Evolutionary conservation across 2,329 filamentous ascomycete genomes (phyloP), one percentile per base, ranked within the genome.

Genomic region (Aspergillus awamori): DNA sequence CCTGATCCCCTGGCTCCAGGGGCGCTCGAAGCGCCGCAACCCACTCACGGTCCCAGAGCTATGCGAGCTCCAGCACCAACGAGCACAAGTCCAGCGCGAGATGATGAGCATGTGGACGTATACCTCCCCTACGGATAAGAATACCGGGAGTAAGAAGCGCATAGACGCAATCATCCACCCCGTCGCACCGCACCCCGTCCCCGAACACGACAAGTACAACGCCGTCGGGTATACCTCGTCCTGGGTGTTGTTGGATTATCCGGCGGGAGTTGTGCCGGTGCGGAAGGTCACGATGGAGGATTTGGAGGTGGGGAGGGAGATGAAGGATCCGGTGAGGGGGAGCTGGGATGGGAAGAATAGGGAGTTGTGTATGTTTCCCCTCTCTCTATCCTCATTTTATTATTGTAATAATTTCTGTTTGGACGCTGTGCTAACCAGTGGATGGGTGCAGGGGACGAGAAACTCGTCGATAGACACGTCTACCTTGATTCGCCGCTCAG

Each of bases 161-260:
- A 57, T 89, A 7, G 87, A 89, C 76, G 85, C 86, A 0, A 82
- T 90, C 55, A 82, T 90, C 58, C 86, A 83, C 63, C 87, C 87
- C 0, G 79, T 88, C 0, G 87, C 87, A 13, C 86, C 87, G 2
- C 87, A 90, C 71, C 85, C 87, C 0, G 82, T 87, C 0, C 85
- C 87, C 1, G 80, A 82, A 8, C 82, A 87, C 58, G 87, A 90
- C 74, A 77, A 81, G 2, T 89, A 86, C 74, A 87, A 88, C 70
- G 83, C 82, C 0, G 83, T 86, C 0, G 83, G 86, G 59, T 89
- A 89, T 69, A 88, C 86, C 0, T 83, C 80, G 22, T 81, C 79
- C 1, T 88, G 87, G 67, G 86, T 88, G 8, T 67, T 89, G 58
- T 72, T 89, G 22, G 87, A 90, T 69, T 87, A 86, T 67, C 83